These are phyloP conservation scores for Scytalidium lignicola DNA, from an alignment of 2,329 filamentous ascomycete genomes.

Conservation along the genomic window DNA sequence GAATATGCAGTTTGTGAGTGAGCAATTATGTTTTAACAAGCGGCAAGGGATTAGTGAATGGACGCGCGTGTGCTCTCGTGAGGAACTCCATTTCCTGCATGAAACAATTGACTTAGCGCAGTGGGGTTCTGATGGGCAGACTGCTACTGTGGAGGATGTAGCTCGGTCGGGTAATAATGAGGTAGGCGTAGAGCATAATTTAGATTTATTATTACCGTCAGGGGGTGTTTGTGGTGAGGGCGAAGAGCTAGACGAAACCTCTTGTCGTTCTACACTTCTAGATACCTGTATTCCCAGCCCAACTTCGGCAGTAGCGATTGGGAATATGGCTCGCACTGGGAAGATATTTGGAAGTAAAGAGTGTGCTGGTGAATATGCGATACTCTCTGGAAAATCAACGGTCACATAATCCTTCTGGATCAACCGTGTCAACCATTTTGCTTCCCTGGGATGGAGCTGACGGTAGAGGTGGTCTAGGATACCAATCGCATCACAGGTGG, in stretches of 20 bases:
- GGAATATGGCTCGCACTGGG: neutral
- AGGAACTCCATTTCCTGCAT: conserved; percentile 30
- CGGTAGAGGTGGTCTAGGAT: conserved; percentile 53
- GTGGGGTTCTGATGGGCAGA: neutral
- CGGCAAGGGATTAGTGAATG: conserved; percentile 4
- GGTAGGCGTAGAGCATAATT: neutral
- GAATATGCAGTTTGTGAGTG: conserved; percentile 17
- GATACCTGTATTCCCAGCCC: neutral
- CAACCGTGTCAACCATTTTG: conserved; percentile 82
- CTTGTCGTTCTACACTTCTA: neutral
- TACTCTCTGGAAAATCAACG: conserved; percentile 51
- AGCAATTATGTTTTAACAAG: conserved; percentile 8
- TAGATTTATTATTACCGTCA: neutral
- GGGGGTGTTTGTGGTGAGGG: neutral
- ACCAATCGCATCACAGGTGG: conserved; percentile 22
- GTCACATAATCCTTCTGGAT: conserved; percentile 73
- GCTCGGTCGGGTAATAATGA: neutral
- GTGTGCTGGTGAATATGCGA: conserved; percentile 15
- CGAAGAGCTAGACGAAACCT: neutral
- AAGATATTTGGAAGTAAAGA: neutral
- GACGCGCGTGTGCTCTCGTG: conserved; percentile 29
- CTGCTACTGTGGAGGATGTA: neutral
- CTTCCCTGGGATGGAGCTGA: conserved; percentile 60
- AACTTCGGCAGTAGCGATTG: neutral
- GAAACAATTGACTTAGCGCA: neutral